Conservation (phyloP, 2,329 filamentous ascomycete species). For the Teratosphaeria gauchensis region DNA sequence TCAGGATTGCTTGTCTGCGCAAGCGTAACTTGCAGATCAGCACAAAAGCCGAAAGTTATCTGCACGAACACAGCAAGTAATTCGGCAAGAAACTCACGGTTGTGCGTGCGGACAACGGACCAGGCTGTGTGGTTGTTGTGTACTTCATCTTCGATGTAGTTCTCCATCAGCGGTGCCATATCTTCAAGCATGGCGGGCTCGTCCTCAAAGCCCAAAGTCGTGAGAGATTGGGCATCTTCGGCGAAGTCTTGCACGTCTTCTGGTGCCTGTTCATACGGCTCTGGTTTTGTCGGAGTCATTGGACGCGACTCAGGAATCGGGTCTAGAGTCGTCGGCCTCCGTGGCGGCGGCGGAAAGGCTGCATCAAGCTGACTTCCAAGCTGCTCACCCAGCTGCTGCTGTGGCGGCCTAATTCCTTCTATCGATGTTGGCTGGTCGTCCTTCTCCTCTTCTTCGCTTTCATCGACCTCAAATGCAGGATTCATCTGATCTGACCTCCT, state of each 20-base stretch:
- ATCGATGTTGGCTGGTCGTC: neutral
- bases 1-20: slow-evolving; percentile 29
- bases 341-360: neutral
- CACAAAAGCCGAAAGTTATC: slow-evolving; percentile 38
- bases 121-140: slow-evolving; percentile 38
- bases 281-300: neutral
- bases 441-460: slow-evolving; percentile 6
- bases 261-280: slow-evolving; percentile 3
- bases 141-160: slow-evolving; percentile 36
- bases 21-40: slow-evolving; percentile 37
- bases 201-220: slow-evolving; percentile 26
- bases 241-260: neutral
- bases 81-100: slow-evolving; percentile 46
- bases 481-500: slow-evolving; percentile 6
- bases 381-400: neutral
- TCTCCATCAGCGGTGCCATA: slow-evolving; percentile 35
- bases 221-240: neutral
- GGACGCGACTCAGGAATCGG: neutral
- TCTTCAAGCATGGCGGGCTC: slow-evolving; percentile 32
- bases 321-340: neutral
- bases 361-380: neutral
- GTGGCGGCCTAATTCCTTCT: neutral
- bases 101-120: slow-evolving; percentile 41
- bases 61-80: slow-evolving; percentile 36
- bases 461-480: slow-evolving; percentile 23